Base-by-base conservation (phyloP, 192 early-diverging fungal species). In the Coemansia sp. region DNA sequence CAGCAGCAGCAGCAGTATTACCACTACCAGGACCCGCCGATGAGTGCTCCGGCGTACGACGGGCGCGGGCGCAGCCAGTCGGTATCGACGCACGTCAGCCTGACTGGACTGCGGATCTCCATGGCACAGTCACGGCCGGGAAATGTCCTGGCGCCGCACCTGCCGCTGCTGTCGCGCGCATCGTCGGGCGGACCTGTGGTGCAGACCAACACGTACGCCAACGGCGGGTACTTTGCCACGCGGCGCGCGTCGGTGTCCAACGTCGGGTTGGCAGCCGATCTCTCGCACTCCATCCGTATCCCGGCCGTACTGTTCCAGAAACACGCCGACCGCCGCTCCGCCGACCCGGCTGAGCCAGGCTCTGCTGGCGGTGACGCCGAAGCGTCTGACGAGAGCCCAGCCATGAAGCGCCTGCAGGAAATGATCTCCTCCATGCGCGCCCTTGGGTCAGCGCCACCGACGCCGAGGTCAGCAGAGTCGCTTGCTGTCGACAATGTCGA, bases 341-440 rank as follows among this genome's bases (percentile, higher is more conserved):
- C 19, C 7, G 36, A 42, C 15, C 29, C 57, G 19, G 27, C 65
- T n/a, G 53, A 41, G 24, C 15, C 58, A 0, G 48, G 43, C 43
- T 24, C 17, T 15, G 24, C 44, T 15, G 44, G 14, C 27, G 44
- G 22, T 3, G 44, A 48, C 22, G 14, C 24, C 11, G 22, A 48
- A 14, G 26, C 35, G 1, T 24, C 52, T 27, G 62, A 58, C 17
- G 74, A 77, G 39, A 41, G 32, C 8, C 53, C 60, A 43, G 74
- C 74, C 7, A 77, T 77, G 74, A 64, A 56, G 33, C 58, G 67
- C 17, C 54, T 77, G 50, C 74, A 77, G 65, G 74, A 77, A 8
- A 77, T 77, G 74, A 77, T 77, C 27, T 60, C 68, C 41, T 77
- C 74, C 32, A 62, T 77, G 68, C 74, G 74, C 33, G 48, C 56